phyloP scores from a whole-genome alignment of 805 yeast genomes.

The Wickerhamomyces kurtzmanii region DNA sequence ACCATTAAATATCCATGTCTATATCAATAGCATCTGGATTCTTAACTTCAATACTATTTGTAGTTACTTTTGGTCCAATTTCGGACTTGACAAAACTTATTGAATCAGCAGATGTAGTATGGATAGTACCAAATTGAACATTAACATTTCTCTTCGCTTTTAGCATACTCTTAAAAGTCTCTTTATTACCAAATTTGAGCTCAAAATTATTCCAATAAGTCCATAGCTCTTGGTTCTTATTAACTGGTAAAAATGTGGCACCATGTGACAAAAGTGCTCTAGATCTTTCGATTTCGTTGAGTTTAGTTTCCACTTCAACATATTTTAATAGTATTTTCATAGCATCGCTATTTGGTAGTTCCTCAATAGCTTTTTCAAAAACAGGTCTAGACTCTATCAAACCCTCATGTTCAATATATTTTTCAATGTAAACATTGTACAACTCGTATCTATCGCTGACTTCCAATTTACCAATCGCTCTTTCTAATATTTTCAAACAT shows the following conservation, averaged over 20 bases:
- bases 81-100: constrained; percentile 39
- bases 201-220: constrained; percentile 69
- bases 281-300: constrained; percentile 48
- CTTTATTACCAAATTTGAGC: constrained; percentile 57
- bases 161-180: constrained; percentile 66
- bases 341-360: constrained; percentile 31
- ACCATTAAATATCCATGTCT: constrained; percentile 32
- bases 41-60: constrained; percentile 10
- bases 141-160: constrained; percentile 37
- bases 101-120: constrained; percentile 20
- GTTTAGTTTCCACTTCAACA: constrained; percentile 42
- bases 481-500: constrained; percentile 36
- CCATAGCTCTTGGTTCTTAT: constrained; percentile 38
- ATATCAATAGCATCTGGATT: constrained; percentile 57
- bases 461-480: constrained; percentile 25
- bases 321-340: constrained; percentile 40
- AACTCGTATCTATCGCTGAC: constrained; percentile 25
- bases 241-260: constrained; percentile 28
- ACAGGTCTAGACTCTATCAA: constrained; percentile 32
- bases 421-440: constrained; percentile 32
- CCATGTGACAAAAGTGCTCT: constrained; percentile 54
- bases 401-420: constrained; percentile 30
- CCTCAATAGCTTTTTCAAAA: constrained; percentile 42
- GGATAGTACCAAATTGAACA: constrained; percentile 16
- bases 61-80: constrained; percentile 23